A percentile compares a stretch with the other conserved stretches of the same genome.
Evolutionary conservation across 2,329 filamentous ascomycete species (phyloP).

Genomic region (Meredithiella fracta): DNA sequence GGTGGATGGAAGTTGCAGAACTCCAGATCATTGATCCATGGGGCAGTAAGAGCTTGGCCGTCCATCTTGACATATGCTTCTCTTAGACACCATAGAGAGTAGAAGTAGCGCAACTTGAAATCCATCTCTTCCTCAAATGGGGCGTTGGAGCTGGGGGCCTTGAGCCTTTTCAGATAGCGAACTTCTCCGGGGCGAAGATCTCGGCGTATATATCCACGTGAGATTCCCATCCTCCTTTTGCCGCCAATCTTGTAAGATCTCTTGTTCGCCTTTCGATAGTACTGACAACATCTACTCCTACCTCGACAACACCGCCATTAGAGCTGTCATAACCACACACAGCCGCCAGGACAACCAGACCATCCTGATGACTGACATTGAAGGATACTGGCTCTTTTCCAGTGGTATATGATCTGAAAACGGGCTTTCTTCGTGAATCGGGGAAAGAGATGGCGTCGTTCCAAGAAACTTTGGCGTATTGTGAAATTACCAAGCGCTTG

Average conservation of each 20-base stretch:
- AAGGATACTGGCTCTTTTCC: slow-evolving; percentile 39
- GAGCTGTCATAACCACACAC: slow-evolving; percentile 21
- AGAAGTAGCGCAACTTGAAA: slow-evolving; percentile 52
- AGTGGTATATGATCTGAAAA: slow-evolving; percentile 31
- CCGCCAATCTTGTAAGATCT: slow-evolving; percentile 40
- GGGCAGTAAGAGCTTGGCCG: slow-evolving; percentile 57
- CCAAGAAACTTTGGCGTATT: slow-evolving; percentile 44
- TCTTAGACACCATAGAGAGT: slow-evolving; percentile 62
- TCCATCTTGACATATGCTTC: slow-evolving; percentile 75
- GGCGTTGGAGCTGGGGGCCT: background rate
- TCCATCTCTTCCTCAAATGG: slow-evolving; percentile 22
- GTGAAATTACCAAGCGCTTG: slow-evolving; percentile 53
- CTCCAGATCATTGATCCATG: slow-evolving; percentile 55
- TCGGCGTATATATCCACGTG: slow-evolving; percentile 60
- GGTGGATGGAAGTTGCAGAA: slow-evolving; percentile 49
- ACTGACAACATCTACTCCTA: slow-evolving; percentile 65
- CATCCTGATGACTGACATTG: slow-evolving; percentile 66
- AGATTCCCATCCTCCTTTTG: slow-evolving; percentile 42
- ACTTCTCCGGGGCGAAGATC: slow-evolving; percentile 50
- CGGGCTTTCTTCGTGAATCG: slow-evolving; percentile 37
- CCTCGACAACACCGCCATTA: slow-evolving; percentile 24
- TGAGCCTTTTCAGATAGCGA: slow-evolving; percentile 38
- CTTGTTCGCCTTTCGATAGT: slow-evolving; percentile 50
- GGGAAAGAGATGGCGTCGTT: slow-evolving; percentile 37
- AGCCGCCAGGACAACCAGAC: slow-evolving; percentile 52